Evolutionary conservation across 2,329 filamentous ascomycete species (phyloP).

Genomic region (Botrytis porri): DNA sequence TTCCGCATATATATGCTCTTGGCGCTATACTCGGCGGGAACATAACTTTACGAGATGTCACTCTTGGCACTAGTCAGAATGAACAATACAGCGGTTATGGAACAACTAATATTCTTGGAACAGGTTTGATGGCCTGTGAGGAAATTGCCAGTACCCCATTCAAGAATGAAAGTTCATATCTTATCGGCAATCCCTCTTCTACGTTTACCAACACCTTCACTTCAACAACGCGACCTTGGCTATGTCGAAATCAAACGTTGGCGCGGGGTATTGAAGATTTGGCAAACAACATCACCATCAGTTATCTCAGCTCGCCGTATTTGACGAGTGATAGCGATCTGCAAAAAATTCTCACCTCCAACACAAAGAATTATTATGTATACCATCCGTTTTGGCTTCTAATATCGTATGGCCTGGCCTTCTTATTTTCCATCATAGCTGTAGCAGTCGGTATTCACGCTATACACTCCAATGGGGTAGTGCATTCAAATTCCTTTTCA

Average conservation of each 20-base stretch:
- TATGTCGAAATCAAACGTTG: slow-evolving; percentile 28
- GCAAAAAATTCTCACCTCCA: slow-evolving; percentile 1
- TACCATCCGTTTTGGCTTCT: slow-evolving; percentile 18
- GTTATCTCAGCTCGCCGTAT: slow-evolving; percentile 21
- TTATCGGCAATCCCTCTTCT: neutral
- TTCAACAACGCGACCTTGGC: slow-evolving; percentile 10
- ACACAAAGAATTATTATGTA: slow-evolving; percentile 19
- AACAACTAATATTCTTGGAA: neutral
- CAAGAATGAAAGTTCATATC: neutral
- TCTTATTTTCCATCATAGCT: slow-evolving; percentile 10
- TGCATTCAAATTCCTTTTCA: slow-evolving; percentile 26
- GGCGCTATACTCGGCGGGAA: slow-evolving; percentile 1
- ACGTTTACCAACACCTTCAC: slow-evolving; percentile 3
- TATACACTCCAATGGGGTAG: slow-evolving; percentile 22
- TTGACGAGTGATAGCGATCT: slow-evolving; percentile 5
- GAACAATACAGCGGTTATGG: neutral
- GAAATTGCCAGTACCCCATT: neutral
- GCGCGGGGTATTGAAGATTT: slow-evolving; percentile 27
- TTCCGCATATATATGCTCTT: neutral
- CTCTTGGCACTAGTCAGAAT: neutral
- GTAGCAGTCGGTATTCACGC: slow-evolving; percentile 18
- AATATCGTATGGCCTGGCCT: slow-evolving; percentile 15
- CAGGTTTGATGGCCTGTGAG: neutral
- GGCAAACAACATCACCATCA: slow-evolving; percentile 31
- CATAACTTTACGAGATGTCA: neutral